Conservation (phyloP, 306 rosid genomes). For the Hippophae tibetana region DNA sequence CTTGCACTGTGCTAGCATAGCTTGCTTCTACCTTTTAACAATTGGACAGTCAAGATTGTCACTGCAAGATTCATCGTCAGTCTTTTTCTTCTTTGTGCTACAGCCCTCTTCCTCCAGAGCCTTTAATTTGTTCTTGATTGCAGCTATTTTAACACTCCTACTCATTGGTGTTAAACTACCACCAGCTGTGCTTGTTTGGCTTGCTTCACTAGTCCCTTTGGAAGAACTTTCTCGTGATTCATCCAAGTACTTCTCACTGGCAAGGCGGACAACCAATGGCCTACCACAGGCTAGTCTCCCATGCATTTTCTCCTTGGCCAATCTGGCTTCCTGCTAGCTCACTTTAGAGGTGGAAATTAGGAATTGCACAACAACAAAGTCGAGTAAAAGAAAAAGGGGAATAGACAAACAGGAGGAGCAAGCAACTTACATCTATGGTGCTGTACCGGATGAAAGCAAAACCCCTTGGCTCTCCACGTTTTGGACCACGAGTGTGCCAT, state of each 20-base stretch:
- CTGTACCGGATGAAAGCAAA: constrained; percentile 81
- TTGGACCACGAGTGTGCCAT: constrained; percentile 86
- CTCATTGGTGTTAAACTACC: constrained; percentile 47
- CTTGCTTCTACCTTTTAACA: too few relatives aligned
- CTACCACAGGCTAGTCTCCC: constrained; percentile 84
- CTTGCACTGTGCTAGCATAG: too few relatives aligned
- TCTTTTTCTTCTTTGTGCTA: constrained; percentile 55
- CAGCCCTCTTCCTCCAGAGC: constrained; percentile 68
- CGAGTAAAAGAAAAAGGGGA: neutral
- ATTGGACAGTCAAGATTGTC: neutral
- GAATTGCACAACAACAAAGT: constrained; percentile 20
- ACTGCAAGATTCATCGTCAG: constrained; percentile 24
- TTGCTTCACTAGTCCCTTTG: constrained; percentile 32
- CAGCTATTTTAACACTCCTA: constrained; percentile 74
- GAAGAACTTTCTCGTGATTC: constrained; percentile 38
- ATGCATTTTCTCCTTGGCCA: constrained; percentile 97
- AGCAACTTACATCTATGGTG: constrained; percentile 57
- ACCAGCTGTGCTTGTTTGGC: constrained; percentile 25
- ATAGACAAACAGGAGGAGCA: constrained; percentile 4
- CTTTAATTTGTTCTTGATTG: constrained; percentile 85
- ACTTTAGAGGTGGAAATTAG: constrained; percentile 83
- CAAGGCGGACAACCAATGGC: constrained; percentile 76
- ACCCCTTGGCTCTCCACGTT: constrained; percentile 85
- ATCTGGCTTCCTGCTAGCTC: constrained; percentile 95
- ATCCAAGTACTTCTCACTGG: constrained; percentile 39